A percentile compares a stretch with the other conserved stretches of the same genome.
Conservation (phyloP, 1,284 basidiomycete genomes). For the Filobasidium uniguttulatum region DNA sequence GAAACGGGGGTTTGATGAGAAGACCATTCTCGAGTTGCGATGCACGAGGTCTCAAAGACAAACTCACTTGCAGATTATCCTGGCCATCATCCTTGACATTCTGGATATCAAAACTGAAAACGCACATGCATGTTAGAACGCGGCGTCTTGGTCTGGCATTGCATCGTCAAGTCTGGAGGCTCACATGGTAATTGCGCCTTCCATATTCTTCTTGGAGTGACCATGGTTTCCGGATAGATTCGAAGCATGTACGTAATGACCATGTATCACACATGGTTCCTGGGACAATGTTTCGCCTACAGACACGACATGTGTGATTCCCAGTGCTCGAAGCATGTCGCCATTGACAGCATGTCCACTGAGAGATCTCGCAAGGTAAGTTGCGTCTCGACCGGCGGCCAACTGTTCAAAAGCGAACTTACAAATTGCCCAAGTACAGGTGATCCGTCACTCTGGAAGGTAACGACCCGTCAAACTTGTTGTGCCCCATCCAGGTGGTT, state of each 20-base stretch:
- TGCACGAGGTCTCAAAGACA: not conserved
- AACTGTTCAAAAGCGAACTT: constrained; percentile 39
- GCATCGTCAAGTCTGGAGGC: not conserved
- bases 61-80: constrained; percentile 7
- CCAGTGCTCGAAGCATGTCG: constrained; percentile 88
- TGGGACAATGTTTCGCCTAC: constrained; percentile 56
- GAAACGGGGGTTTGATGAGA: no score
- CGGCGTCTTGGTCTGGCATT: not conserved
- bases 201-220: not conserved
- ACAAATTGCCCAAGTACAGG: constrained; percentile 90
- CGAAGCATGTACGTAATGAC: constrained; percentile 7
- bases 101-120: constrained; percentile 26
- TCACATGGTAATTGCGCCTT: no score
- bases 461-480: constrained; percentile 86
- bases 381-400: constrained; percentile 16
- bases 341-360: constrained; percentile 88
- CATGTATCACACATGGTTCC: constrained; percentile 6
- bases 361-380: constrained; percentile 6
- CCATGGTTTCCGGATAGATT: not conserved
- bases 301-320: constrained; percentile 93
- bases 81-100: constrained; percentile 16
- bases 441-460: constrained; percentile 86
- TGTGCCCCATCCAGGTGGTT: constrained; percentile 69
- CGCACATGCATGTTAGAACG: not conserved
- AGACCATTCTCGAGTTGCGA: no score